phyloP scores from a whole-genome alignment of 495 filamentous ascomycete genomes.

The Xylaria intraflava region DNA sequence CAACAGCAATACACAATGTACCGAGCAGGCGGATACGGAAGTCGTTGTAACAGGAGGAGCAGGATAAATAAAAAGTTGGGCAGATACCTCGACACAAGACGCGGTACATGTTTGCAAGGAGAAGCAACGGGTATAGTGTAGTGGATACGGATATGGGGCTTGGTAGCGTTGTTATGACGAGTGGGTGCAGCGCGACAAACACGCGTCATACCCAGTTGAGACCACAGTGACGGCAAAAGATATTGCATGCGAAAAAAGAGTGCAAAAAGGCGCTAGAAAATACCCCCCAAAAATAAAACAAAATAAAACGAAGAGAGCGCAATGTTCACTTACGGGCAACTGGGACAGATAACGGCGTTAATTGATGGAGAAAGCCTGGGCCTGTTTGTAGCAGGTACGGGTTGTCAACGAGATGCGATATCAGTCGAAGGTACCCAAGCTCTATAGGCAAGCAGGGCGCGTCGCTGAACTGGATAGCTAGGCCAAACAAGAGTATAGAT shows the following conservation, averaged over 20 bases:
- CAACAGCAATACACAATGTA: background rate
- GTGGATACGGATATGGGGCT: constrained; percentile 6
- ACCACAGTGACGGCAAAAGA: background rate
- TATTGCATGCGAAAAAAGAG: background rate
- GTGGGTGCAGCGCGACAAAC: constrained; percentile 4
- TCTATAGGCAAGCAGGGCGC: constrained; percentile 1
- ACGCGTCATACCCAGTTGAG: constrained; percentile 4
- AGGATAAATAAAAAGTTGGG: background rate
- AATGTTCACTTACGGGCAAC: constrained; percentile 7
- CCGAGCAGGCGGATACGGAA: background rate
- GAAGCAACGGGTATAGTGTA: constrained; percentile 4
- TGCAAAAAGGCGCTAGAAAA: background rate
- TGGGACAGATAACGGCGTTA: background rate
- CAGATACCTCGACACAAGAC: constrained; percentile 6
- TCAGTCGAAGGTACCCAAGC: background rate
- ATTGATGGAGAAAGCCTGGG: background rate
- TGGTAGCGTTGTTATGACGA: constrained; percentile 2
- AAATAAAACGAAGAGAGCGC: background rate
- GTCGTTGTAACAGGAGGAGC: background rate
- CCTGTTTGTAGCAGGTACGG: background rate
- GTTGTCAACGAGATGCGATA: background rate
- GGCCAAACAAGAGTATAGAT: background rate
- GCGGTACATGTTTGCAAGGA: background rate
- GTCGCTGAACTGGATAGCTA: background rate
- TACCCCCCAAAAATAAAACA: background rate